phyloP scores from a whole-genome alignment of 2,329 filamentous ascomycete species.

The Lojkania enalia region DNA sequence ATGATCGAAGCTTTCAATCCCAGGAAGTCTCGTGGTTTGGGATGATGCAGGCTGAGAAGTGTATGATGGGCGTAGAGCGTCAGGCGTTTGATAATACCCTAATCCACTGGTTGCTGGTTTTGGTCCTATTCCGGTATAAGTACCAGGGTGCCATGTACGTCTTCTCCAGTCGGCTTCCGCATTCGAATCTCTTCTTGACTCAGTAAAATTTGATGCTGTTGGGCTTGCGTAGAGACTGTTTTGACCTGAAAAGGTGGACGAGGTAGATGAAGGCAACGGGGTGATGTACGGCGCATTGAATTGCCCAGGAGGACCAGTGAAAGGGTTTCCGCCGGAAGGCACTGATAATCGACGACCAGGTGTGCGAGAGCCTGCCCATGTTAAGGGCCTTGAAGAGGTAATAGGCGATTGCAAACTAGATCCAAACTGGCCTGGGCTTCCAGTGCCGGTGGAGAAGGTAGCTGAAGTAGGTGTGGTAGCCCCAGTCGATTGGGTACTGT shows the following conservation, averaged over 20 bases:
- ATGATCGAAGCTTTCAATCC: conserved; percentile 90
- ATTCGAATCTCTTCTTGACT: conserved; percentile 68
- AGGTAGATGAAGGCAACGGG: conserved; percentile 60
- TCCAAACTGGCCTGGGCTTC: conserved; percentile 72
- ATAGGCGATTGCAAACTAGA: conserved; percentile 72
- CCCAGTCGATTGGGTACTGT: conserved; percentile 69
- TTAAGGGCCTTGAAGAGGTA: conserved; percentile 68
- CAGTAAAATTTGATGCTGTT: conserved; percentile 64
- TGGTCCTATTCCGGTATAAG: conserved; percentile 53
- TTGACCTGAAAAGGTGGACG: conserved; percentile 57
- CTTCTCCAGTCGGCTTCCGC: conserved; percentile 79
- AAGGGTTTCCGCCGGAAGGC: conserved; percentile 74
- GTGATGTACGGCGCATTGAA: conserved; percentile 62
- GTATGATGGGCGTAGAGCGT: conserved; percentile 61
- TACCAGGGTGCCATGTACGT: conserved; percentile 89
- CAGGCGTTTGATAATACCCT: conserved; percentile 73
- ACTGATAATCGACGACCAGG: conserved; percentile 79
- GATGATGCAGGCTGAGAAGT: conserved; percentile 57
- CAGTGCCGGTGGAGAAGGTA: conserved; percentile 75
- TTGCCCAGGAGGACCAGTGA: conserved; percentile 67
- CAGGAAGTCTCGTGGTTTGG: conserved; percentile 73
- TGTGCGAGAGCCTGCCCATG: conserved; percentile 71
- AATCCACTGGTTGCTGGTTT: conserved; percentile 72
- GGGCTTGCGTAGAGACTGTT: conserved; percentile 69
- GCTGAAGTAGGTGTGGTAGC: conserved; percentile 83